A percentile compares a stretch with the other conserved stretches of the same genome.
Evolutionary conservation across 2,329 filamentous ascomycete species (phyloP).

Genomic region (Neofusicoccum ribis): DNA sequence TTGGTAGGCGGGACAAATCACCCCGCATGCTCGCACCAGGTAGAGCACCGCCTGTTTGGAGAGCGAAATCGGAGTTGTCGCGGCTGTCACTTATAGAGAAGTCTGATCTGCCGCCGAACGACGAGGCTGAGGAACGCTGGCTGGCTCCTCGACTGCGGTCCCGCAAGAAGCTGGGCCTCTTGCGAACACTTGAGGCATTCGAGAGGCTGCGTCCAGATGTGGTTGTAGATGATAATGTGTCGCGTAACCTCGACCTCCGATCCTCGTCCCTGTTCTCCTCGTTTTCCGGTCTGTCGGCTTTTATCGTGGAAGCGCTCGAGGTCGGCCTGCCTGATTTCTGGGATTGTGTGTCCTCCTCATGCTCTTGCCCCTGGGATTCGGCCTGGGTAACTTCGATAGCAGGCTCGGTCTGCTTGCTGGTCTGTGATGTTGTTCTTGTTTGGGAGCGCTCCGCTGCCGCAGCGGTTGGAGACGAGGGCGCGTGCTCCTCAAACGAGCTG

Average conservation of each 20-base stretch:
- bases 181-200: conserved; percentile 26
- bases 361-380: conserved; percentile 12
- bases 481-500: conserved; percentile 33
- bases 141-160: conserved; percentile 52
- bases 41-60: conserved; percentile 77
- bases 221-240: neutral
- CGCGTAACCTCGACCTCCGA: conserved; percentile 1
- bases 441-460: conserved; percentile 41
- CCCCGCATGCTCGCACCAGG: conserved; percentile 49
- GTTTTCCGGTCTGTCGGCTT: conserved; percentile 21
- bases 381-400: conserved; percentile 13
- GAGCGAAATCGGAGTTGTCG: conserved; percentile 75
- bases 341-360: conserved; percentile 14
- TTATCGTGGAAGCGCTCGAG: conserved; percentile 42
- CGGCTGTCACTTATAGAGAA: conserved; percentile 57
- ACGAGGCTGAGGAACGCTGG: conserved; percentile 61
- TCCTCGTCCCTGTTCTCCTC: conserved; percentile 1
- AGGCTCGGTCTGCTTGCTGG: conserved; percentile 12
- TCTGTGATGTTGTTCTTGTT: conserved; percentile 20
- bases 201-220: neutral
- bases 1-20: conserved; percentile 70
- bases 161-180: conserved; percentile 57
- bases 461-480: conserved; percentile 46
- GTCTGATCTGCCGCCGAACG: conserved; percentile 55
- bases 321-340: conserved; percentile 26